phyloP scores from a whole-genome alignment of 768 basidiomycete genomes.

The Termitomyces sp. region DNA sequence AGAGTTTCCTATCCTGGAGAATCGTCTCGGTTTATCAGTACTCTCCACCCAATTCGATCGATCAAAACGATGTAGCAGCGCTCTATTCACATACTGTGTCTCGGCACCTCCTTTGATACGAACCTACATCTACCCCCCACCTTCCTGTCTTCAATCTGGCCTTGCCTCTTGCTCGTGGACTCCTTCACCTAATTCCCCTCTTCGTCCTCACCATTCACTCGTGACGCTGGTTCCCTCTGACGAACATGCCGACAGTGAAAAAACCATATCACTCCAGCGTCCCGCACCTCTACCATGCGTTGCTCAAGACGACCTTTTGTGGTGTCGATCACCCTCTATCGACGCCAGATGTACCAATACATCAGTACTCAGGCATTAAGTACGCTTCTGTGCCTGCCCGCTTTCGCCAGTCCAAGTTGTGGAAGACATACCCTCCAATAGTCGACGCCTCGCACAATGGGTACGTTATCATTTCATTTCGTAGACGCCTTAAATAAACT shows the following conservation, averaged over 20 bases:
- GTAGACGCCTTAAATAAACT: neutral
- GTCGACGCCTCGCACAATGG: constrained; percentile 67
- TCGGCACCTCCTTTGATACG: constrained; percentile 14
- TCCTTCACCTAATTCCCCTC: constrained; percentile 3
- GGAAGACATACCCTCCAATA: constrained; percentile 49
- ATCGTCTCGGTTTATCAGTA: constrained; percentile 14
- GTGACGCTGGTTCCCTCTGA: neutral
- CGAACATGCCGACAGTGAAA: constrained; percentile 25
- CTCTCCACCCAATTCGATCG: constrained; percentile 27
- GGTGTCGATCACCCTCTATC: constrained; percentile 64
- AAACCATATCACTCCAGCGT: constrained; percentile 17
- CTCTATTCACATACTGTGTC: constrained; percentile 22
- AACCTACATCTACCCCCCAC: constrained; percentile 7
- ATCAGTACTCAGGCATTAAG: constrained; percentile 77
- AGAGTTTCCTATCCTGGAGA: constrained; percentile 19
- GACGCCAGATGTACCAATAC: constrained; percentile 48
- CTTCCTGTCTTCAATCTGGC: neutral
- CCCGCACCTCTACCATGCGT: constrained; percentile 44
- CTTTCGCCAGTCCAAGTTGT: constrained; percentile 70
- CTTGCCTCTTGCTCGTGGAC: constrained; percentile 7
- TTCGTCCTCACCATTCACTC: constrained; percentile 1
- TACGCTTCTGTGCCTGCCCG: constrained; percentile 72
- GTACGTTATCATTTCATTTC: constrained; percentile 33
- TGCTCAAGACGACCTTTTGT: constrained; percentile 61
- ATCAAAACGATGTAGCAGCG: constrained; percentile 24